phyloP scores from a whole-genome alignment of 768 basidiomycete genomes.

The Rhizopogon salebrosus region DNA sequence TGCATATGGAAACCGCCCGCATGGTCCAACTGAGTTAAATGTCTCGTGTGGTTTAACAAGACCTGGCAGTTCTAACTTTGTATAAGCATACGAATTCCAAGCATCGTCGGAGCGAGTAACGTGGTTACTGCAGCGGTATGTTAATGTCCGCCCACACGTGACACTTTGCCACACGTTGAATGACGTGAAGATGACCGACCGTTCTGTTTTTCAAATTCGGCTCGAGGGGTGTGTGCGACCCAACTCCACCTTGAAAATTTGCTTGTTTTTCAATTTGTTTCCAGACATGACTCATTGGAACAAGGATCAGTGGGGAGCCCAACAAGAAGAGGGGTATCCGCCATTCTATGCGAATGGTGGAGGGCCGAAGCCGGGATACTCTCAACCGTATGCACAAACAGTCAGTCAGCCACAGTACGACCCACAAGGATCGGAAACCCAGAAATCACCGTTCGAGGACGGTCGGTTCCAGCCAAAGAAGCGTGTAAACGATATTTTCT shows the following conservation, averaged over 20 bases:
- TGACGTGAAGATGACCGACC: neutral
- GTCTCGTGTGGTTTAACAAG: no score
- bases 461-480: constrained; percentile 67
- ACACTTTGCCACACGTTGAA: neutral
- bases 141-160: no score
- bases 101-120: no score
- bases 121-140: no score
- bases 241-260: no score
- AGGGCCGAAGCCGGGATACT: constrained; percentile 17
- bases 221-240: neutral
- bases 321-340: constrained; percentile 5
- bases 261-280: neutral
- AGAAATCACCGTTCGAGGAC: constrained; percentile 52
- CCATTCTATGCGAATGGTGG: constrained; percentile 2
- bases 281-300: constrained; percentile 13
- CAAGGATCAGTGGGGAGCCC: constrained; percentile 16
- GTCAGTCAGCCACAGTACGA: constrained; percentile 17
- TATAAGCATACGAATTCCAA: no score
- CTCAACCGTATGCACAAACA: constrained; percentile 20
- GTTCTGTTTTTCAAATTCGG: constrained; percentile 1
- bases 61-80: no score
- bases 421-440: constrained; percentile 25
- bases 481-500: constrained; percentile 65
- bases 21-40: no score
- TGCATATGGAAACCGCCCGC: no score